Evolutionary conservation across 2,329 filamentous ascomycete species (phyloP).

Genomic region (Alternaria postmessia): DNA sequence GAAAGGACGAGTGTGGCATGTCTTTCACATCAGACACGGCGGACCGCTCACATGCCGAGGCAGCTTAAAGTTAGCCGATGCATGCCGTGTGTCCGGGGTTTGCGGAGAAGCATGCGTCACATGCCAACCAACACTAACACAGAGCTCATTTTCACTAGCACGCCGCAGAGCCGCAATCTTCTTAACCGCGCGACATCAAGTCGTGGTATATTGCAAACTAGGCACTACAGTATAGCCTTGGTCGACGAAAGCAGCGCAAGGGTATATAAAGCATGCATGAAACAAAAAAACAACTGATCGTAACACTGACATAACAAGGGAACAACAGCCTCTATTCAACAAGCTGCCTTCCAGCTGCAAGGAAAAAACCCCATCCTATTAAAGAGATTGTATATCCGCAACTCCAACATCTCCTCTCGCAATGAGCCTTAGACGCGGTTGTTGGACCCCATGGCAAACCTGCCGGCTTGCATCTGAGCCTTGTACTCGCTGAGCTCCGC

Average conservation of each 20-base stretch:
- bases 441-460: conserved; percentile 30
- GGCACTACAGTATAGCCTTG: conserved; percentile 9
- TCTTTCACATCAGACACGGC: background rate
- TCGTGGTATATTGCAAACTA: conserved; percentile 3
- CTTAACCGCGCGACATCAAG: conserved; percentile 6
- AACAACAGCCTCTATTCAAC: conserved; percentile 7
- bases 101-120: conserved; percentile 17
- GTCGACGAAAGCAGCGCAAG: conserved; percentile 13
- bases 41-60: conserved; percentile 16
- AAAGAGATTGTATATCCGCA: conserved; percentile 12
- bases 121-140: conserved; percentile 10
- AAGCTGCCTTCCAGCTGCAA: conserved; percentile 8
- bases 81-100: conserved; percentile 4
- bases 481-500: conserved; percentile 47
- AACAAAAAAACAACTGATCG: conserved; percentile 13
- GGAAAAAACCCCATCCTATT: conserved; percentile 9
- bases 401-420: background rate
- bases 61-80: conserved; percentile 6
- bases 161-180: conserved; percentile 1
- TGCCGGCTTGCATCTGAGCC: conserved; percentile 36
- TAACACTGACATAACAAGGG: conserved; percentile 17
- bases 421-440: conserved; percentile 19
- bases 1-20: background rate
- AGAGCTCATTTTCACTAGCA: background rate
- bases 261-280: conserved; percentile 20